A percentile compares a stretch with the other conserved stretches of the same genome.
Conservation (phyloP, 2,329 filamentous ascomycete genomes). For the Nakataea oryzae region DNA sequence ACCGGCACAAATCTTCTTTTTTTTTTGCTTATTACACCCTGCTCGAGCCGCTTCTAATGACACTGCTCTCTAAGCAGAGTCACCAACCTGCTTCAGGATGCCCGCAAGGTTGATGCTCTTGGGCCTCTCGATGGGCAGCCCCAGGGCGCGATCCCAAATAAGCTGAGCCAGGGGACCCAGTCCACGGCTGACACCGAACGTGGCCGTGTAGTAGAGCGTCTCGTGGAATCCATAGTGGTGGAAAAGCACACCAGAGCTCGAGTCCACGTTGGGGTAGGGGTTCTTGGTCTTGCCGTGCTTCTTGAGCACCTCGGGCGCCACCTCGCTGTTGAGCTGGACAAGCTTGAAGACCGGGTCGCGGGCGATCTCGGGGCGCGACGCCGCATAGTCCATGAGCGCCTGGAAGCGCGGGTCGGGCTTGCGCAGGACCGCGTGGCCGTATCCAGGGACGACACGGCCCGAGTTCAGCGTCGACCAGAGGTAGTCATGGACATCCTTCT, state of each 20-base stretch:
- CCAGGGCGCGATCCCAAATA: conserved; percentile 90
- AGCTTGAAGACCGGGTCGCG: conserved; percentile 85
- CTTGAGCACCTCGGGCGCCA: conserved; percentile 81
- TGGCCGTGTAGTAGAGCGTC: conserved; percentile 84
- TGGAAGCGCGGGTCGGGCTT: conserved; percentile 96
- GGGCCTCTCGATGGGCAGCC: conserved; percentile 90
- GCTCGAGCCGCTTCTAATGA: neutral
- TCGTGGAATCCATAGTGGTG: conserved; percentile 97
- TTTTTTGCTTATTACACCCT: too few species aligned
- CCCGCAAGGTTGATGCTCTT: conserved; percentile 95
- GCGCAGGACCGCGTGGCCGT: conserved; percentile 89
- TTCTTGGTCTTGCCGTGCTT: conserved; percentile 99
- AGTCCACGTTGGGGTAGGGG: conserved; percentile 95
- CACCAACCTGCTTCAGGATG: conserved; percentile 58
- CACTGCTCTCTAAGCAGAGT: neutral
- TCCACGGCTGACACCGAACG: conserved; percentile 58
- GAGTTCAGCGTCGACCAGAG: conserved; percentile 90
- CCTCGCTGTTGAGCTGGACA: conserved; percentile 84
- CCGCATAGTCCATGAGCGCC: conserved; percentile 92
- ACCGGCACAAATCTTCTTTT: too few species aligned
- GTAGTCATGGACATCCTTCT: conserved; percentile 77
- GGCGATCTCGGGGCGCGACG: conserved; percentile 73
- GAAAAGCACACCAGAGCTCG: conserved; percentile 86
- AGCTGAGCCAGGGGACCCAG: conserved; percentile 88
- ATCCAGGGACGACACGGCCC: conserved; percentile 87